phyloP scores from a whole-genome alignment of 495 filamentous ascomycete genomes.

The Chaetomium cochliodes region DNA sequence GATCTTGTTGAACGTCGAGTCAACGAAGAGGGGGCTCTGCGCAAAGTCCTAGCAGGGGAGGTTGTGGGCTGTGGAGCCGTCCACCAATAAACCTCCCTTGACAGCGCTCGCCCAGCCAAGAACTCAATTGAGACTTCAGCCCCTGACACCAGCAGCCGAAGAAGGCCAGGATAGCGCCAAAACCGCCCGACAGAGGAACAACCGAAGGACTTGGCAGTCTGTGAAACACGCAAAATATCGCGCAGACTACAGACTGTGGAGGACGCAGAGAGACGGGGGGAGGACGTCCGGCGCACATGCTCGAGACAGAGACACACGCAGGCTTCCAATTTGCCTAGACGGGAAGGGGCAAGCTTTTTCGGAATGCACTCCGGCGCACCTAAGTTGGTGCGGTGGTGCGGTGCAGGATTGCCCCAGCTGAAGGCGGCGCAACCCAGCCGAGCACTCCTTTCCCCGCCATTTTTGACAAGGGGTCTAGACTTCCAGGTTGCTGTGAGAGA shows the following conservation, averaged over 20 bases:
- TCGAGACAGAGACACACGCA: background rate
- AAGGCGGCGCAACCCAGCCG: background rate
- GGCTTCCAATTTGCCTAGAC: no score
- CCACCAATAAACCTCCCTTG: background rate
- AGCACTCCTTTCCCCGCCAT: slow-evolving; percentile 3
- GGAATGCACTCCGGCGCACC: background rate
- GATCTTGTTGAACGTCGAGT: no score
- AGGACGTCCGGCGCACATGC: background rate
- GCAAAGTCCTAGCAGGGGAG: background rate
- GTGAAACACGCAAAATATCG: background rate
- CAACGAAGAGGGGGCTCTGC: no score
- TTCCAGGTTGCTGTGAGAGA: background rate
- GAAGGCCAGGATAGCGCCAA: background rate
- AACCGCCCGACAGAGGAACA: background rate
- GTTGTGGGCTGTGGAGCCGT: background rate
- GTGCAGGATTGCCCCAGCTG: background rate
- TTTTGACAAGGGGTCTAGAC: background rate
- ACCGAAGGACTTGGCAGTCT: background rate
- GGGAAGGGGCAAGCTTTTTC: background rate
- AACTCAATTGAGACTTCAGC: background rate
- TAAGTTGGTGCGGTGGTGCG: background rate
- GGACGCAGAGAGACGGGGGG: background rate
- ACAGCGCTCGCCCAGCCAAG: background rate
- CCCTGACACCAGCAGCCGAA: background rate
- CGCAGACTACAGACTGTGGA: no score